Evolutionary conservation across 2,329 filamentous ascomycete species (phyloP).

Genomic region (Nemania abortiva): DNA sequence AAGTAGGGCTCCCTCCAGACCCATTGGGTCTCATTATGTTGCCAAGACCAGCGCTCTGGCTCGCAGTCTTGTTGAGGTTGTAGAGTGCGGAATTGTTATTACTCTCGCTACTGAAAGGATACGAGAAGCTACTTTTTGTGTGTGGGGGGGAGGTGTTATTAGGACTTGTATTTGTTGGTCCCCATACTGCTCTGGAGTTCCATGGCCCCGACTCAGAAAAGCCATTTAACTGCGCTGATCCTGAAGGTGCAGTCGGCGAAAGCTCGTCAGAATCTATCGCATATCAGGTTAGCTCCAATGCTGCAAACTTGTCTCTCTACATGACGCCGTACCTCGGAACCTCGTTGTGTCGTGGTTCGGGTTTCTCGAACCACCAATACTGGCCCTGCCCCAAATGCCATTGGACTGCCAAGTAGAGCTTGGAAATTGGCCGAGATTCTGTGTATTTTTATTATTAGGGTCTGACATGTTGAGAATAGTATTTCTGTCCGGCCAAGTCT

Average conservation of each 20-base stretch:
- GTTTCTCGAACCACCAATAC: conserved; percentile 61
- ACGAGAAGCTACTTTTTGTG: conserved; percentile 63
- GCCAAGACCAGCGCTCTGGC: conserved; percentile 54
- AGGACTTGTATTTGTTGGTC: conserved; percentile 56
- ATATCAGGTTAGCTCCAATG: conserved; percentile 38
- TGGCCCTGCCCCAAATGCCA: conserved; percentile 63
- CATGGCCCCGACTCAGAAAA: conserved; percentile 77
- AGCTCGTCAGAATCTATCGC: conserved; percentile 54
- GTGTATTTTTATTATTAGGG: conserved; percentile 49
- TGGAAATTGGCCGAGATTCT: conserved; percentile 57
- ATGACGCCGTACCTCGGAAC: conserved; percentile 59
- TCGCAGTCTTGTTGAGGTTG: conserved; percentile 60
- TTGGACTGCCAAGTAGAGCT: conserved; percentile 54
- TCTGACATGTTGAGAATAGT: conserved; percentile 54
- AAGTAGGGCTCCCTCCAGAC: conserved; percentile 60
- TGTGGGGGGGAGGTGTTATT: conserved; percentile 69
- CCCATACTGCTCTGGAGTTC: conserved; percentile 69
- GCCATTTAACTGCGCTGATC: conserved; percentile 76
- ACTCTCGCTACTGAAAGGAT: conserved; percentile 58
- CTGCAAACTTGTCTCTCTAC: background rate
- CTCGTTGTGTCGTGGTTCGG: conserved; percentile 59
- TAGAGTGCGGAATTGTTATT: conserved; percentile 60
- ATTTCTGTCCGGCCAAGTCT: conserved; percentile 51
- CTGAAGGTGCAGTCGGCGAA: conserved; percentile 68
- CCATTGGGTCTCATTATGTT: conserved; percentile 54